Evolutionary conservation across 2,329 filamentous ascomycete genomes (phyloP), one percentile per base, ranked within the genome.

Genomic region (Alternaria gansuensis): DNA sequence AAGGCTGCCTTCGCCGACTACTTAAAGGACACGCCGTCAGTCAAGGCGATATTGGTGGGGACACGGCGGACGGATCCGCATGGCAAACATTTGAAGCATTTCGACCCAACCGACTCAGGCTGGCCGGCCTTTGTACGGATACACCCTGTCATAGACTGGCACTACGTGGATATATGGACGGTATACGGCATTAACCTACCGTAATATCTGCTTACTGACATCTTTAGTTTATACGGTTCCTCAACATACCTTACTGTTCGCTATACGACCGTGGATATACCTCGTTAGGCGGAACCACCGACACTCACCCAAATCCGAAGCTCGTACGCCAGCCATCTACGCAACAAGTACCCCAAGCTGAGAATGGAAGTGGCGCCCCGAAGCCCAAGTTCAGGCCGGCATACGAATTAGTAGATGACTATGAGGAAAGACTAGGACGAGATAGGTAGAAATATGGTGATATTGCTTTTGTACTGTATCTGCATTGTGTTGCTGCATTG

Each of bases 141-240:
- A 60, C 93, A 99, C 78, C 94, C 95, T 0, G 91, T 99, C 9
- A 93, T 99, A 73, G 95, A 99, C 78, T 99, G 95, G 95, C 92
- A 95, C 76, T 97, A 97, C 77, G 86, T 87, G 10, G 94, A 98
- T 77, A 94, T 98, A 53, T 98, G 95, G 95, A 87, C 88, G 17
- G 93, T 96, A 73, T 82, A 91, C 83, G 10, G 9, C 3, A 11
- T 26, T 7, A 5, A 9, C 17, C 2, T 24, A 21, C 2, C 8
- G 4, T 54, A 1, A 11, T 17, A 17, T 24, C 13, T 28, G 9
- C 28, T n/a, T n/a, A 14, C 46, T 54, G 24, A 54, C 61, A 57
- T 23, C 40, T 26, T 59, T 60, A 92, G 89, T 95, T 96, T 74
- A 90, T 96, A 62, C 86, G 90, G 29, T 88, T 90, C 71, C 80